Conservation (phyloP, 306 rosid species). For the Rubus parviflorus region DNA sequence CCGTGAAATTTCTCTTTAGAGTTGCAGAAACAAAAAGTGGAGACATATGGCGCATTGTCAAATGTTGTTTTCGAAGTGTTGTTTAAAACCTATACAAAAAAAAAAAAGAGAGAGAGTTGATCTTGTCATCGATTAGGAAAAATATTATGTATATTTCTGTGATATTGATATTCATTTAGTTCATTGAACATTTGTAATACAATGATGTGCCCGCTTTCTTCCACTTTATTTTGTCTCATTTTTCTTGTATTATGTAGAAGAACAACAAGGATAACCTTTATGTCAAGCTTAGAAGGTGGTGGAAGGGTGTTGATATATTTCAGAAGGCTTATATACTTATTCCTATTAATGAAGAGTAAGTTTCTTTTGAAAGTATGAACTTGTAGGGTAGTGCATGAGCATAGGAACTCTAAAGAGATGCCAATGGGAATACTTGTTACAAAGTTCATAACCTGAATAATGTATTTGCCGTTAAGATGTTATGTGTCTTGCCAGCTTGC, state of each 20-base stretch:
- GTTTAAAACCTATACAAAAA: background rate
- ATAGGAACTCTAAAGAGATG: background rate
- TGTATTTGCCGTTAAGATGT: background rate
- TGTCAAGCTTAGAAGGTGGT: conserved; percentile 92
- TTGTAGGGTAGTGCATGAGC: background rate
- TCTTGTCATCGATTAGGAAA: background rate
- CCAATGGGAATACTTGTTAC: background rate
- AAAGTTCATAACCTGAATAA: background rate
- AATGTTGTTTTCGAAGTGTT: too few relatives aligned
- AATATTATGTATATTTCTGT: background rate
- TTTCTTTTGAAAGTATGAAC: conserved; percentile 4
- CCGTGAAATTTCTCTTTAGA: background rate
- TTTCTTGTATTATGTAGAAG: conserved; percentile 49
- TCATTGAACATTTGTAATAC: background rate
- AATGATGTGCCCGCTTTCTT: background rate
- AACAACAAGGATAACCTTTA: conserved; percentile 51
- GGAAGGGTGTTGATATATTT: conserved; percentile 93
- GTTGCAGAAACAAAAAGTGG: background rate
- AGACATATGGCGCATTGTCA: background rate
- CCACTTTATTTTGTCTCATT: conserved; percentile 21
- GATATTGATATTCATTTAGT: background rate
- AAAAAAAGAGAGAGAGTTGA: background rate
- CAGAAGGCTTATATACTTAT: conserved; percentile 85
- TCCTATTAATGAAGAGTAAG: conserved; percentile 90
- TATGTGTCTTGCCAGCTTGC: background rate